Evolutionary conservation across 495 filamentous ascomycete genomes (phyloP).

Genomic region (Glonium stellatum): DNA sequence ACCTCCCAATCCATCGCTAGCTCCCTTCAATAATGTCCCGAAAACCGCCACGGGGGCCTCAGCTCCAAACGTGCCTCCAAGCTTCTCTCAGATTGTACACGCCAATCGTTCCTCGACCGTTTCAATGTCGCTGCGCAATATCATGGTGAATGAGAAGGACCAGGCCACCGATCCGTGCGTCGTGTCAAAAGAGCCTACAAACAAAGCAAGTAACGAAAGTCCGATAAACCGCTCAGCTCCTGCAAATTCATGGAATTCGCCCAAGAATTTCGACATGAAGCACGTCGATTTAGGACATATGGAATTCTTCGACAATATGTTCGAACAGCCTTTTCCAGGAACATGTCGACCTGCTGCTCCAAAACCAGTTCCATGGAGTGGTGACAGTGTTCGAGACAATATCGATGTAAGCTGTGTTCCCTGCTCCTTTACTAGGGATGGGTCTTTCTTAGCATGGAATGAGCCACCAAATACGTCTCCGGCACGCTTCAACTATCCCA

Average conservation of each 20-base stretch:
- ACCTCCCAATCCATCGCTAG: background rate
- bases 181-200: background rate
- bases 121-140: background rate
- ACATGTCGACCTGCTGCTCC: background rate
- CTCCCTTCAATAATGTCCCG: too few species aligned
- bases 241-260: background rate
- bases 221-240: background rate
- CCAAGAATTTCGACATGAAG: background rate
- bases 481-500: background rate
- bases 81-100: background rate
- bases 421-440: background rate
- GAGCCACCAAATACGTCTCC: background rate
- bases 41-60: background rate
- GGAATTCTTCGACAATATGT: background rate
- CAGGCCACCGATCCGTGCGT: background rate
- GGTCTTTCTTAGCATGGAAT: background rate
- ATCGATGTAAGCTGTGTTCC: background rate
- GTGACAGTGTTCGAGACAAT: background rate
- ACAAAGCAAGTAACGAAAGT: background rate
- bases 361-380: background rate
- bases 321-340: background rate
- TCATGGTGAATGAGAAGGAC: background rate
- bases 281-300: background rate
- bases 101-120: background rate
- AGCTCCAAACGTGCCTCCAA: background rate